Conservation (phyloP, 73 alveolate genomes). For the Paramecium sexaurelia region DNA sequence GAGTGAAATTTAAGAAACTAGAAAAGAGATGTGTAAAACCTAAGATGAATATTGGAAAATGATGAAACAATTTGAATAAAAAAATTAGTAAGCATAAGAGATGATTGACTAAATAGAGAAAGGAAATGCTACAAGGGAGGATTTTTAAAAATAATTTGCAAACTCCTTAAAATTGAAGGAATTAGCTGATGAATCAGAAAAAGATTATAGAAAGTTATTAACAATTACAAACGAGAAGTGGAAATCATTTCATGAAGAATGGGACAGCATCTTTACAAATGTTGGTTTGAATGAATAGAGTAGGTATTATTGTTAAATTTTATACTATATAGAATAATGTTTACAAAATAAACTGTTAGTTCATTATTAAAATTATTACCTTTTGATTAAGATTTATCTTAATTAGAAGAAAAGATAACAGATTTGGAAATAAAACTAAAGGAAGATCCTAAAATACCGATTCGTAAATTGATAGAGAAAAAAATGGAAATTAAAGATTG, state of each 20-base stretch:
- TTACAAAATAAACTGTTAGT: conserved; percentile 26
- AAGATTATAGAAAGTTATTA: conserved; percentile 17
- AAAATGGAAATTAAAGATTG: conserved; percentile 6
- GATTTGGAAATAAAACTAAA: neutral
- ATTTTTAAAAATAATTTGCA: conserved; percentile 8
- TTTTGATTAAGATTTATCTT: neutral
- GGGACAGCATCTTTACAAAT: conserved; percentile 11
- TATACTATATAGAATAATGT: neutral
- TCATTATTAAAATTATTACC: neutral
- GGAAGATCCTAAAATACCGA: neutral
- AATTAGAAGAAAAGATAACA: conserved; percentile 5
- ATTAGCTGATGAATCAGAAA: conserved; percentile 41
- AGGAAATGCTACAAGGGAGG: conserved; percentile 16
- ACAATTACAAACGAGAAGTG: conserved; percentile 32
- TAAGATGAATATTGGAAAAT: conserved; percentile 58
- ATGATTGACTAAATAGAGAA: conserved; percentile 27
- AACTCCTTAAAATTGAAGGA: neutral
- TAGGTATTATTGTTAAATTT: neutral
- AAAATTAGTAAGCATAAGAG: neutral
- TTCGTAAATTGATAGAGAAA: conserved; percentile 16
- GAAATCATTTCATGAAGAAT: neutral
- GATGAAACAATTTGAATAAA: conserved; percentile 15
- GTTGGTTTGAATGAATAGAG: conserved; percentile 53
- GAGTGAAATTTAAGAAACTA: neutral
- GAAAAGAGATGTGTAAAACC: neutral